A percentile compares a stretch with the other conserved stretches of the same genome.
phyloP scores from a whole-genome alignment of 371 early-diverging fungal genomes.

The Circinella umbellata region DNA sequence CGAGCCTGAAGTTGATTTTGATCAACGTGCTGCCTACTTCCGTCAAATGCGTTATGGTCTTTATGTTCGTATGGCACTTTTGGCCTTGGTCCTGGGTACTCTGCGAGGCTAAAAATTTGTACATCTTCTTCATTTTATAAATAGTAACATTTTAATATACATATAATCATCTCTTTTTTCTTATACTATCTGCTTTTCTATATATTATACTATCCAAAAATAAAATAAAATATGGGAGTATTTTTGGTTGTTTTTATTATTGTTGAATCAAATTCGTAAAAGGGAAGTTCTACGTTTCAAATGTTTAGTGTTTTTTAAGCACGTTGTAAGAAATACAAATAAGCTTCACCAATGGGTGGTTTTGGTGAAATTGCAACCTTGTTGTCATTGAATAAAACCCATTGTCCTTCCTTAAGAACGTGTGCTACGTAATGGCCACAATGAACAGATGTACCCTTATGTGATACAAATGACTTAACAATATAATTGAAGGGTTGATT shows the following conservation, averaged over 20 bases:
- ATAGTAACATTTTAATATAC: not conserved
- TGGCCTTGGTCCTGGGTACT: slow-evolving; percentile 80
- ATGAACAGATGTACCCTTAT: slow-evolving; percentile 96
- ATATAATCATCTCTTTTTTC: not conserved
- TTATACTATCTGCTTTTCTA: not conserved
- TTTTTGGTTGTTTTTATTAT: not conserved
- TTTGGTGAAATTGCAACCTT: slow-evolving; percentile 81
- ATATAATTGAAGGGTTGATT: slow-evolving; percentile 66
- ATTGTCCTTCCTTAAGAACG: slow-evolving; percentile 70
- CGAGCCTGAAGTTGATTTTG: slow-evolving; percentile 95
- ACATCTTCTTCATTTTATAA: not conserved
- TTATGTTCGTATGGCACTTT: slow-evolving; percentile 97
- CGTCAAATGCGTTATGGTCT: slow-evolving; percentile 97
- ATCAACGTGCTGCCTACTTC: slow-evolving; percentile 97
- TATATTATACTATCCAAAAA: not conserved
- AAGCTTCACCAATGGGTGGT: slow-evolving; percentile 75
- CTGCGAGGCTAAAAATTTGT: slow-evolving; percentile 29
- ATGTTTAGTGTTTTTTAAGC: not conserved
- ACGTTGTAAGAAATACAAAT: slow-evolving; percentile 68
- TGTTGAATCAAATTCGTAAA: not conserved
- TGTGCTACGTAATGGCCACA: slow-evolving; percentile 97
- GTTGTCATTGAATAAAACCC: slow-evolving; percentile 95
- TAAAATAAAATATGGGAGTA: not conserved
- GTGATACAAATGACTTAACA: slow-evolving; percentile 88
- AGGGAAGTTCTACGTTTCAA: not conserved